Conservation (phyloP, 306 rosid genomes). For the Myrica gale region DNA sequence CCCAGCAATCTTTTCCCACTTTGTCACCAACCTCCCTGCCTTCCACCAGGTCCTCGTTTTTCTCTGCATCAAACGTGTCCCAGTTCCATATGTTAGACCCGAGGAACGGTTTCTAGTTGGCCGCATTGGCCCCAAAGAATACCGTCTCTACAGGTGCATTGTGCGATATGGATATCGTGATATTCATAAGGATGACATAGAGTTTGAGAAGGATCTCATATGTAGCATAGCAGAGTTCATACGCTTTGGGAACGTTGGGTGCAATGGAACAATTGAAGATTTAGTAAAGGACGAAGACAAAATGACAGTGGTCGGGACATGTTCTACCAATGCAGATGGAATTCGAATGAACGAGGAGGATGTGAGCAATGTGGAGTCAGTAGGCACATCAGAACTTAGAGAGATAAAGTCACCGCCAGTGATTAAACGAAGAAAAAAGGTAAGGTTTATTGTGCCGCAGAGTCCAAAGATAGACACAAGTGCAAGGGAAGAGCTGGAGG, state of each 20-base stretch:
- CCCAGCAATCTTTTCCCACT: slow-evolving; percentile 88
- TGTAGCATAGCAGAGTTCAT: slow-evolving; percentile 87
- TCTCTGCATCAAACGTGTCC: slow-evolving; percentile 90
- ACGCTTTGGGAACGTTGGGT: slow-evolving; percentile 35
- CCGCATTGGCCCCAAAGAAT: slow-evolving; percentile 64
- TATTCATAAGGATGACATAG: slow-evolving; percentile 71
- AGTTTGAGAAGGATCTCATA: slow-evolving; percentile 85
- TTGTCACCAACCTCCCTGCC: slow-evolving; percentile 92
- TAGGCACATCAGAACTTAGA: slow-evolving; percentile 38
- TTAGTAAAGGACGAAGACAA: slow-evolving; percentile 35
- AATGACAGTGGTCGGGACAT: slow-evolving; percentile 71
- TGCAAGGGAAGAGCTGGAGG: slow-evolving; percentile 57
- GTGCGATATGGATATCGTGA: slow-evolving; percentile 90
- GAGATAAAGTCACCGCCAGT: slow-evolving; percentile 62
- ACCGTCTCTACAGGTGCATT: slow-evolving; percentile 74
- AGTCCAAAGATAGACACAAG: slow-evolving; percentile 54
- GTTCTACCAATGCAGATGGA: slow-evolving; percentile 47
- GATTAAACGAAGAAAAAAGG: slow-evolving; percentile 54
- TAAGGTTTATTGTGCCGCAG: slow-evolving; percentile 75
- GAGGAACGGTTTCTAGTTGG: slow-evolving; percentile 85
- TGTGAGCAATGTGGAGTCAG: slow-evolving; percentile 16
- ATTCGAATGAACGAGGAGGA: slow-evolving; percentile 41
- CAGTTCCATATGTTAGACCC: slow-evolving; percentile 72
- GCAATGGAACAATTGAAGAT: slow-evolving; percentile 28
- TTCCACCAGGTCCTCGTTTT: slow-evolving; percentile 90